phyloP scores from a whole-genome alignment of 495 filamentous ascomycete species.

The Penicillium desertorum region DNA sequence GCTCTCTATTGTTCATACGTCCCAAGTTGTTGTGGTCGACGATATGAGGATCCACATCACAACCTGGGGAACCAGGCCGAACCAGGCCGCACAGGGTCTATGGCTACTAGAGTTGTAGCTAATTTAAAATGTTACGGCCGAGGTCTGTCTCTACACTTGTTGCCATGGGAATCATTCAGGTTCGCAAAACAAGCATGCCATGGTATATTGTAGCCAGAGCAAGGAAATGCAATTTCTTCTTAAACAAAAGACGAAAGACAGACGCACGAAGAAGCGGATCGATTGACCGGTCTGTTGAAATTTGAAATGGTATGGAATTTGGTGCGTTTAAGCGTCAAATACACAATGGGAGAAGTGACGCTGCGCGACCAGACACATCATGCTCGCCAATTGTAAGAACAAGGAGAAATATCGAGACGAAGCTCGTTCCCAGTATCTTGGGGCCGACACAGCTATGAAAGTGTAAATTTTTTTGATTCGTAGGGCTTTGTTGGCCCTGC shows the following conservation, averaged over 20 bases:
- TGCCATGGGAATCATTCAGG: conserved; percentile 21
- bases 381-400: conserved; percentile 29
- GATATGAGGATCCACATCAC: conserved; percentile 1
- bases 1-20: background rate
- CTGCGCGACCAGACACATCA: conserved; percentile 34
- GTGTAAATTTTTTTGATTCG: conserved; percentile 44
- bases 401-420: conserved; percentile 30
- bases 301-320: conserved; percentile 42
- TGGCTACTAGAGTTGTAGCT: background rate
- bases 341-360: conserved; percentile 36
- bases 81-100: conserved; percentile 1
- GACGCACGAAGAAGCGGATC: conserved; percentile 15
- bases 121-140: background rate
- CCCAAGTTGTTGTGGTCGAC: background rate
- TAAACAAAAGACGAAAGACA: conserved; percentile 18
- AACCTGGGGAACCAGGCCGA: conserved; percentile 11
- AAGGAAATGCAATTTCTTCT: conserved; percentile 31
- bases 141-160: background rate
- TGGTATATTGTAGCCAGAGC: conserved; percentile 32
- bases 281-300: conserved; percentile 33
- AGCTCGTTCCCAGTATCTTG: conserved; percentile 14
- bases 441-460: conserved; percentile 25
- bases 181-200: conserved; percentile 18
- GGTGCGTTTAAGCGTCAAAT: conserved; percentile 44
- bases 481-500: conserved; percentile 48